Conservation (phyloP, 2,329 filamentous ascomycete genomes). For the Sporothrix brunneoviolacea region DNA sequence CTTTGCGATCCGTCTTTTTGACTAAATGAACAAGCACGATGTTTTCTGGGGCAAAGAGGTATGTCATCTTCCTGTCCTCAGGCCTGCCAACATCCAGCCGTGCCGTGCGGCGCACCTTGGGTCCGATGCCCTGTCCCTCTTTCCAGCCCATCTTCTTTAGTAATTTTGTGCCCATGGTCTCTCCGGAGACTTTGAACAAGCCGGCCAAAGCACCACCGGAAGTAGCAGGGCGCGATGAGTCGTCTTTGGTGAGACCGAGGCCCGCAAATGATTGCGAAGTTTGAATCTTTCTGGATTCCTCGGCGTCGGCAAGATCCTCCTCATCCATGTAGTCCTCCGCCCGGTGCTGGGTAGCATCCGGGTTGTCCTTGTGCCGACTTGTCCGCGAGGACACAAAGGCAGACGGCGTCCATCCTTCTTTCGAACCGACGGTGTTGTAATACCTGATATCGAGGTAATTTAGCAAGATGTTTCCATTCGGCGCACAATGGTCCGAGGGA, state of each 20-base stretch:
- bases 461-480: background rate
- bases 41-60: conserved; percentile 83
- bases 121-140: conserved; percentile 86
- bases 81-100: conserved; percentile 51
- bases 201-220: conserved; percentile 51
- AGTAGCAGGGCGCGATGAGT: conserved; percentile 40
- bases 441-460: conserved; percentile 52
- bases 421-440: conserved; percentile 96
- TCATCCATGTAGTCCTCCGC: conserved; percentile 97
- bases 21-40: conserved; percentile 59
- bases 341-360: conserved; percentile 50
- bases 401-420: conserved; percentile 93
- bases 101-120: conserved; percentile 70
- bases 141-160: conserved; percentile 94
- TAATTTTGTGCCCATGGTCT: conserved; percentile 81
- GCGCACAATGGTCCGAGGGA: background rate
- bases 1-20: conserved; percentile 62
- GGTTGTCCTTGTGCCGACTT: conserved; percentile 63
- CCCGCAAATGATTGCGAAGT: conserved; percentile 69
- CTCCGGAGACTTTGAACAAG: conserved; percentile 63
- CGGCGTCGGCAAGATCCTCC: conserved; percentile 82
- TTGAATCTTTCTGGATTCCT: conserved; percentile 67
- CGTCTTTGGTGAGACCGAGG: conserved; percentile 60
- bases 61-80: conserved; percentile 38
- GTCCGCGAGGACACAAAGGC: conserved; percentile 85